phyloP scores from a whole-genome alignment of 2,329 filamentous ascomycete genomes.

The Aspergillus costaricaensis region DNA sequence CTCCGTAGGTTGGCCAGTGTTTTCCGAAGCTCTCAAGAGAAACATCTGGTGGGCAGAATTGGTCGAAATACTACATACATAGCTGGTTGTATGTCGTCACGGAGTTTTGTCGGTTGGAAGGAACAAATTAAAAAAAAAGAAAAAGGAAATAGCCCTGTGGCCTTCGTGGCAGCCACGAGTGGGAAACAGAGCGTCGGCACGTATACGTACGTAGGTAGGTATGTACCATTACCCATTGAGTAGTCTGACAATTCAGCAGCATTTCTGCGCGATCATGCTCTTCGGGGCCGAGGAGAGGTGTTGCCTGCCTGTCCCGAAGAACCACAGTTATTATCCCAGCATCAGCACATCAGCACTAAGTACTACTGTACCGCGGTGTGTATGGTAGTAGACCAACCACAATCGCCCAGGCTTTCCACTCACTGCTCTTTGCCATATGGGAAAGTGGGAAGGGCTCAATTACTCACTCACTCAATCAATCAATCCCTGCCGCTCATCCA shows the following conservation, averaged over 20 bases:
- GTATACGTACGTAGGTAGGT: neutral
- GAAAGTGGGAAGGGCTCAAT: neutral
- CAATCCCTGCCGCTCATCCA: neutral
- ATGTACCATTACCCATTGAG: neutral
- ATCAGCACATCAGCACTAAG: neutral
- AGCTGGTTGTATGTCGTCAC: neutral
- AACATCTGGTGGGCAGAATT: neutral
- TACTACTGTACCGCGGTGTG: neutral
- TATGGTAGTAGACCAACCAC: neutral
- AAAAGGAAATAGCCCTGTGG: neutral
- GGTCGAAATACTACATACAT: neutral
- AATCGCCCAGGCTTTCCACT: neutral
- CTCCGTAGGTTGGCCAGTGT: neutral
- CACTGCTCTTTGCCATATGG: neutral
- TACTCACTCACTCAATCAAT: too few relatives aligned
- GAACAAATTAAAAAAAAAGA: neutral
- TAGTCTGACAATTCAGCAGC: neutral
- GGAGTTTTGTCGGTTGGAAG: neutral
- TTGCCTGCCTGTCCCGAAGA: constrained; percentile 2
- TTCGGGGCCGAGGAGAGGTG: neutral
- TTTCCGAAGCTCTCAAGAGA: neutral
- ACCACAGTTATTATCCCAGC: neutral
- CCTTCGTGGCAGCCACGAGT: neutral
- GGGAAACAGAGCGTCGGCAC: neutral
- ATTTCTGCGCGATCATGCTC: neutral